Evolutionary conservation across 192 early-diverging fungal species (phyloP).

Genomic region (Coemansia sp.): DNA sequence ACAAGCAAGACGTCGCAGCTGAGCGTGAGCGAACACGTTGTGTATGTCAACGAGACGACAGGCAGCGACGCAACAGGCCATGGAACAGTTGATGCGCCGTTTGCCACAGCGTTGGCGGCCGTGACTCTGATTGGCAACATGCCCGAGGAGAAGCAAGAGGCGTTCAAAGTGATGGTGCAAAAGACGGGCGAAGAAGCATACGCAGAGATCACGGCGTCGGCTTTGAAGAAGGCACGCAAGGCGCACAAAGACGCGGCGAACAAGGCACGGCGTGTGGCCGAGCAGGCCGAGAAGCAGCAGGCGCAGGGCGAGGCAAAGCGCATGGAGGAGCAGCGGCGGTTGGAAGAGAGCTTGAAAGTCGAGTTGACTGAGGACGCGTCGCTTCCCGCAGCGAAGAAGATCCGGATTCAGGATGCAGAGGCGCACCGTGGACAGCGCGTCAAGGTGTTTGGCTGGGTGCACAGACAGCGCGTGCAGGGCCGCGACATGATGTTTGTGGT

Average conservation of each 20-base stretch:
- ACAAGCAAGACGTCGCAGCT: slow-evolving; percentile 25
- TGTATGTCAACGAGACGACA: slow-evolving; percentile 72
- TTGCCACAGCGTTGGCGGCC: slow-evolving; percentile 71
- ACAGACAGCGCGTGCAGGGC: slow-evolving; percentile 91
- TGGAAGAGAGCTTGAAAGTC: slow-evolving; percentile 86
- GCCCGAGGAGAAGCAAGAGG: slow-evolving; percentile 38
- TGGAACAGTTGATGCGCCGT: slow-evolving; percentile 75
- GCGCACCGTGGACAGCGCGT: slow-evolving; percentile 74
- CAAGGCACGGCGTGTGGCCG: slow-evolving; percentile 80
- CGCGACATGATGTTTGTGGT: slow-evolving; percentile 96
- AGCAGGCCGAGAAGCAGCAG: slow-evolving; percentile 66
- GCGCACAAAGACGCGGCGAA: slow-evolving; percentile 59
- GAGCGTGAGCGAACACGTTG: slow-evolving; percentile 27
- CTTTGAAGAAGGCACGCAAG: slow-evolving; percentile 90
- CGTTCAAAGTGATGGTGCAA: slow-evolving; percentile 62
- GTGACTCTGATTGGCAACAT: slow-evolving; percentile 57
- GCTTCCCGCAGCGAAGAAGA: slow-evolving; percentile 74
- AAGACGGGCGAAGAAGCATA: slow-evolving; percentile 74
- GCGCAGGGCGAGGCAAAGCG: slow-evolving; percentile 50
- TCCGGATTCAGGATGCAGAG: slow-evolving; percentile 69
- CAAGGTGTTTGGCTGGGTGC: slow-evolving; percentile 92
- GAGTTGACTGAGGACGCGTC: slow-evolving; percentile 67
- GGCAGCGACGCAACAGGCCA: slow-evolving; percentile 79
- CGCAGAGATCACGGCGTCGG: slow-evolving; percentile 77
- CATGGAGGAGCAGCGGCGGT: slow-evolving; percentile 70